Percentiles rank a stretch among this genome's conserved stretches.
Evolutionary conservation across 2,329 filamentous ascomycete genomes (phyloP).

Genomic region (Ceratocystis ficicola): DNA sequence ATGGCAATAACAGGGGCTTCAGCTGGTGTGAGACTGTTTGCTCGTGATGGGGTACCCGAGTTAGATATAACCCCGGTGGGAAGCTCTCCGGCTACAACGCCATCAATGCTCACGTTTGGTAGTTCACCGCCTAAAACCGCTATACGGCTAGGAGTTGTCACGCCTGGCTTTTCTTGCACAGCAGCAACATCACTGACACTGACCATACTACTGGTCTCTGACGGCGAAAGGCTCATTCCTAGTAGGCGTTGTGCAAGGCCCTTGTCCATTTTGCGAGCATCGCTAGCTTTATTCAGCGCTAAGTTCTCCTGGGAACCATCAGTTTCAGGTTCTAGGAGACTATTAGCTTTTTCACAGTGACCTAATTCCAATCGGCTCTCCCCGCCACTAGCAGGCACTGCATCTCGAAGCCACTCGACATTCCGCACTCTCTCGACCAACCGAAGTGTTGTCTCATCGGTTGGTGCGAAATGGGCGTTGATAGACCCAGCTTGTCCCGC

Average conservation of each 20-base stretch:
- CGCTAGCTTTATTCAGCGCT: not conserved
- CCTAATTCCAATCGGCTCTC: not conserved
- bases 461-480: slow-evolving; percentile 64
- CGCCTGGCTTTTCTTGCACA: slow-evolving; percentile 69
- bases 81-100: slow-evolving; percentile 19
- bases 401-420: slow-evolving; percentile 53
- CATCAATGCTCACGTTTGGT: slow-evolving; percentile 19
- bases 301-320: slow-evolving; percentile 17
- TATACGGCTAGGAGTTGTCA: slow-evolving; percentile 64
- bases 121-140: slow-evolving; percentile 10
- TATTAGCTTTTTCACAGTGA: not conserved
- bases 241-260: slow-evolving; percentile 48
- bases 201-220: slow-evolving; percentile 56
- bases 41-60: slow-evolving; percentile 8
- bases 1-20: slow-evolving; percentile 10
- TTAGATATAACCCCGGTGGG: slow-evolving; percentile 13
- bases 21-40: slow-evolving; percentile 11
- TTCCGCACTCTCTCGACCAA: slow-evolving; percentile 63
- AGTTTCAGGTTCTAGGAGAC: slow-evolving; percentile 25
- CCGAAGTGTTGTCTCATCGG: slow-evolving; percentile 66
- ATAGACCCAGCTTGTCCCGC: slow-evolving; percentile 37
- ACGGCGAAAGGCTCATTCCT: slow-evolving; percentile 57
- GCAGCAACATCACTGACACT: slow-evolving; percentile 69
- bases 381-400: not conserved
- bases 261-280: slow-evolving; percentile 24